Evolutionary conservation across 768 basidiomycete species (phyloP), one percentile per base, ranked within the genome.

Genomic region (Mycena belliarum): DNA sequence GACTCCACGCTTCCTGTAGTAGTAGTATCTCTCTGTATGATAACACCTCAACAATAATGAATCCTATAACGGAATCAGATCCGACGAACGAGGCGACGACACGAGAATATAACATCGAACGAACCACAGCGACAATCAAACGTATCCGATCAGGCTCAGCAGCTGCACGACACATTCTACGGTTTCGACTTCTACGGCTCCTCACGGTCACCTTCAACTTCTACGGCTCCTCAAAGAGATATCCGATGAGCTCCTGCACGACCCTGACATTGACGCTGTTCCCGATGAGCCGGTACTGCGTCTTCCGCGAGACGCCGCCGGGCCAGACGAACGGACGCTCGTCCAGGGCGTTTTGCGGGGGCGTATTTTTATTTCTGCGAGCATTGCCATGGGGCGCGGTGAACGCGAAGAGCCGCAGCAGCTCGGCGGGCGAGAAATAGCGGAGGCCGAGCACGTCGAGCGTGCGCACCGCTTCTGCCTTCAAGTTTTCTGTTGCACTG

Each of bases 201-300:
- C n/a, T n/a, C n/a, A n/a, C n/a, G n/a, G n/a, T n/a, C n/a, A n/a
- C n/a, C n/a, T n/a, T n/a, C n/a, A n/a, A n/a, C n/a, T 4, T 38
- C 10, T 49, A 50, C 6, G 49, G 53, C 52, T 72, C 75, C 23
- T 68, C 62, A 56, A 83, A 82, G 41, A 92, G 71, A 70, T 86
- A 88, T 38, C 76, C 69, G 40, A 92, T 79, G 49, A 91, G 73
- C 57, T 76, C 73, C 49, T 79, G 76, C 0, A 93, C 85, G 12
- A 92, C 90, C 54, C 75, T 75, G 8, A 92, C 88, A 69, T 93
- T 93, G 9, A 93, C 84, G 55, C 90, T 91, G 69, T 93, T 93
- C 18, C 91, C 91, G 52, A 93, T 86, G 26, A 92, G 74, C 45
- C 83, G 80, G 62, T 93, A 92, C 67, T 84, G 86, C 11, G 87